Evolutionary conservation across 768 basidiomycete genomes (phyloP).

Genomic region (Calocybe cyanea): DNA sequence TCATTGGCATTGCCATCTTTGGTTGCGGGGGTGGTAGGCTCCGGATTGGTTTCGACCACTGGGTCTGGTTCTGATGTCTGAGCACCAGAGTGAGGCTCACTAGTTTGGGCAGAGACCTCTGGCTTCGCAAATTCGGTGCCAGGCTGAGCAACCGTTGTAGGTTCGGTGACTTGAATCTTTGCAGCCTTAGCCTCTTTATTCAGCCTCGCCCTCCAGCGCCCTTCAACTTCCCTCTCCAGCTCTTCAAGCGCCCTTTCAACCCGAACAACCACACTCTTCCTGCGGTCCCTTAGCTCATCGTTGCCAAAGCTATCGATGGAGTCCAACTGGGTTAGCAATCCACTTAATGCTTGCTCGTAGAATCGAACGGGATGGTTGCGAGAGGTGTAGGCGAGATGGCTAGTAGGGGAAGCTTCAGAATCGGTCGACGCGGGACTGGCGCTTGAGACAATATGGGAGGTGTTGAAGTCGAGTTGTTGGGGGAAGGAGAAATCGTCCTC

Average conservation of each 20-base stretch:
- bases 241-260: conserved; percentile 57
- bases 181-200: conserved; percentile 20
- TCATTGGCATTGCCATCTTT: too few relatives aligned
- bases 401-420: conserved; percentile 18
- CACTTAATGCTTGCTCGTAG: conserved; percentile 58
- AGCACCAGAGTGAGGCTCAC: not conserved
- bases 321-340: conserved; percentile 56
- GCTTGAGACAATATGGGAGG: conserved; percentile 27
- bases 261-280: conserved; percentile 51
- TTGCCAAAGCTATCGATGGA: conserved; percentile 60
- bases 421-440: conserved; percentile 15
- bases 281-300: conserved; percentile 39
- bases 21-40: not conserved
- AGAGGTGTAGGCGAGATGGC: conserved; percentile 51
- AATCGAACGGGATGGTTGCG: conserved; percentile 57
- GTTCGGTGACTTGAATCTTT: conserved; percentile 6
- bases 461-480: conserved; percentile 35
- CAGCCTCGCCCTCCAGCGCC: conserved; percentile 28
- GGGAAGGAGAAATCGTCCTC: conserved; percentile 38
- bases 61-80: not conserved
- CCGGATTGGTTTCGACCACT: not conserved
- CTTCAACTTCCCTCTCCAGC: conserved; percentile 47
- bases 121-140: not conserved
- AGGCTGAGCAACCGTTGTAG: not conserved
- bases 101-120: not conserved